These are phyloP conservation scores for Aspergillus fumigatiaffinis DNA, from an alignment of 2,329 filamentous ascomycete species.

Conservation along the genomic window DNA sequence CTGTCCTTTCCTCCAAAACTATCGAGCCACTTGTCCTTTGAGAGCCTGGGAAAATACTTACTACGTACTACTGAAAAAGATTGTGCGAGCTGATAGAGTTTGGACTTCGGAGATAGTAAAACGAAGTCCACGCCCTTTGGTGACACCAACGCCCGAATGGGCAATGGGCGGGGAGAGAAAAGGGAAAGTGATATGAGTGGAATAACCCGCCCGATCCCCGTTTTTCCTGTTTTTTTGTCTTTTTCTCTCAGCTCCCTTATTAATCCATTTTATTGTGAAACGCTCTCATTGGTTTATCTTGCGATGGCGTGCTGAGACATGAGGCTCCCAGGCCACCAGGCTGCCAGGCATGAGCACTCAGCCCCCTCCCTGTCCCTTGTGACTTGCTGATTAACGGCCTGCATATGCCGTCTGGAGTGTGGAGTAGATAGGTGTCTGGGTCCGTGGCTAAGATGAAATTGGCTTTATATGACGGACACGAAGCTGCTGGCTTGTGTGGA, in stretches of 20 bases:
- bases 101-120: neutral
- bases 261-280: neutral
- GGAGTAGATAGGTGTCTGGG: neutral
- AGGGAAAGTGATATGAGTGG: conserved; percentile 17
- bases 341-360: neutral
- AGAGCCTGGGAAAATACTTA: neutral
- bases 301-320: neutral
- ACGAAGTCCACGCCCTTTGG: conserved; percentile 5
- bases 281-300: neutral
- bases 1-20: neutral
- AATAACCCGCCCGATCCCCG: conserved; percentile 1
- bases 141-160: conserved; percentile 15
- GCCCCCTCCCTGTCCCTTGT: neutral
- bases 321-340: neutral
- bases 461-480: neutral
- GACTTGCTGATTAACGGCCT: neutral
- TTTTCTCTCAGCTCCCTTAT: neutral
- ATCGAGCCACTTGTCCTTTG: neutral
- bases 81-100: neutral
- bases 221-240: neutral
- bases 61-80: neutral
- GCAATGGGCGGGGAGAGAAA: conserved; percentile 22
- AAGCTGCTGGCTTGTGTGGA: neutral
- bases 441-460: neutral
- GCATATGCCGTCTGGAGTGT: neutral